Base-by-base conservation (phyloP, 2,329 filamentous ascomycete species). In the Botrytis sinoallii region DNA sequence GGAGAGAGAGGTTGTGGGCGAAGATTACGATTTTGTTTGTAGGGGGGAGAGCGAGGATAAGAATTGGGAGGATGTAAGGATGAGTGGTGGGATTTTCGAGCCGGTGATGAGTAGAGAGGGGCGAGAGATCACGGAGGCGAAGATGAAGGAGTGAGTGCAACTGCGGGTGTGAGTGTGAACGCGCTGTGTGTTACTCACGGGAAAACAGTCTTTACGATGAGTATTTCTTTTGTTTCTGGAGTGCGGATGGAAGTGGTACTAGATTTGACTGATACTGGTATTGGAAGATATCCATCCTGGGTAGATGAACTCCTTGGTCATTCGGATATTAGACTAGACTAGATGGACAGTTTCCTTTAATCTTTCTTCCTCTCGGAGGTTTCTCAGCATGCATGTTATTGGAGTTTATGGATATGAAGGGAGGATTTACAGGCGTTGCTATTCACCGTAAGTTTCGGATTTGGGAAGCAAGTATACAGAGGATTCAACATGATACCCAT, bases 11-110 rank as follows among this genome's bases (percentile, higher is more conserved):
- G 18, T 22, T 9, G 38, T 16, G 29, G 35, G 38, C 5, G n/a
- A 42, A 6, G 35, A 10, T 16, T 69, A 44, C 12, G 67, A 44
- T 42, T 67, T 67, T 42, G 67, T 69, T 69, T 57, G 67, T 44
- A 59, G 66, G 18, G 66, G 66, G 3, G 66, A 22, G n/a, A 25
- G n/a, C 10, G 65, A 25, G n/a, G 52, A 69, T 22, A 42, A 14
- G 38, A 38, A 10, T 29, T 59, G 18, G 38, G 67, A 59, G 16
- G 52, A 59, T 69, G 29, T 44, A 29, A 61, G 35, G 2, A 25
- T 57, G 32, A 29, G 46, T 35, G 66, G 44, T 35, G 29, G 35
- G n/a, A 1, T 42, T 20, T 32, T 40, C 8, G 55, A 61, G 9
- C 10, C 55, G 10, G 55, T 46, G 22, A 9, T 25, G 35, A 63